These are phyloP conservation scores for Desmodesmus armatus DNA, from an alignment of 139 green algal genomes.

Conservation along the genomic window DNA sequence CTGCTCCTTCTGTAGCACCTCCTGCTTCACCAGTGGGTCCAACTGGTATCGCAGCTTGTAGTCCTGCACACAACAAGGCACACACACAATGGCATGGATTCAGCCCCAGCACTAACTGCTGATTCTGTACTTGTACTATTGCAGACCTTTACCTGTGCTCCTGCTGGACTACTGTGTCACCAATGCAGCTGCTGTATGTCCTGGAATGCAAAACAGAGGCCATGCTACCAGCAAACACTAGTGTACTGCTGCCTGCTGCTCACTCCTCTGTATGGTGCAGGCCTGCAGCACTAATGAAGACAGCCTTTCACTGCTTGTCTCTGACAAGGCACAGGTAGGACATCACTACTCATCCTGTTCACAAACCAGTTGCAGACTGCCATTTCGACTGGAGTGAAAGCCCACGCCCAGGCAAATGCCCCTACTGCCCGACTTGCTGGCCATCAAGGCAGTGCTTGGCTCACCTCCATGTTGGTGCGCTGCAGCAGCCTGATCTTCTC, in stretches of 20 bases:
- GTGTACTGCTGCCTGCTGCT: background rate
- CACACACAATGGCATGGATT: background rate
- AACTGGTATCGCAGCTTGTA: conserved; percentile 77
- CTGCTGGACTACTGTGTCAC: too few relatives aligned
- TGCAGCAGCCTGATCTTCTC: conserved; percentile 30
- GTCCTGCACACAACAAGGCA: conserved; percentile 52
- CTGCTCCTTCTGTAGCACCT: conserved; percentile 66
- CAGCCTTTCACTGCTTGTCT: background rate
- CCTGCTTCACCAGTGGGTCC: conserved; percentile 79
- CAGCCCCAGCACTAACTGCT: background rate
- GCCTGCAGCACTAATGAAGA: background rate
- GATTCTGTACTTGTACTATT: background rate
- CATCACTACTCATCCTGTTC: background rate
- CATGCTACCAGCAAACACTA: background rate
- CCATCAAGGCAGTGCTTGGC: background rate
- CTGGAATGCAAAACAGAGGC: background rate
- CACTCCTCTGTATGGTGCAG: background rate
- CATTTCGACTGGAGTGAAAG: too few relatives aligned
- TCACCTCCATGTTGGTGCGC: conserved; percentile 50
- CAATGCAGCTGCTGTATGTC: background rate
- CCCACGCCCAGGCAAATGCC: too few relatives aligned
- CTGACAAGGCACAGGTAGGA: background rate
- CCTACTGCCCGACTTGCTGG: background rate
- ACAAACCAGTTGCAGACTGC: background rate
- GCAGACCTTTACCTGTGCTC: background rate